phyloP scores from a whole-genome alignment of 306 rosid genomes.

The apple (Malus domestica) region DNA sequence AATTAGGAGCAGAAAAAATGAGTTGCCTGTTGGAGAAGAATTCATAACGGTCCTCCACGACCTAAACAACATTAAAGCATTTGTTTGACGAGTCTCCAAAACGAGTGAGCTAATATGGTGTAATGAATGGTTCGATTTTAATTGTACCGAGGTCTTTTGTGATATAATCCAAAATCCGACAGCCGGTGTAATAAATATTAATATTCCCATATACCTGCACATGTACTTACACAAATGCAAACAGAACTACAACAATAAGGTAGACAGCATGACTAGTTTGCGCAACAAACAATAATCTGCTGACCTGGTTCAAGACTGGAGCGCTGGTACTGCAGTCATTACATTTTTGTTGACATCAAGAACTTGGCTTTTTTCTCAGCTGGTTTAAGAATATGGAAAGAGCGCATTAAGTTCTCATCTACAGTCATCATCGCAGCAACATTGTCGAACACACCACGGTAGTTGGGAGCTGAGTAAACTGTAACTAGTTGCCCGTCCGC shows the following conservation, averaged over 20 bases:
- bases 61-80: conserved; percentile 32
- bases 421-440: conserved; percentile 94
- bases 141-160: too few relatives aligned
- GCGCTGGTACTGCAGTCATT: conserved; percentile 23
- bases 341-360: conserved; percentile 44
- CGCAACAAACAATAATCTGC: conserved; percentile 21
- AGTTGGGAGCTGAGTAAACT: conserved; percentile 77
- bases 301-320: conserved; percentile 37
- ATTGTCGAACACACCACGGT: conserved; percentile 84
- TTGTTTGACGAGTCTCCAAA: conserved; percentile 16
- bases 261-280: neutral
- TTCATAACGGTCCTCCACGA: conserved; percentile 89
- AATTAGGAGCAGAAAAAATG: conserved; percentile 47
- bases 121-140: too few relatives aligned
- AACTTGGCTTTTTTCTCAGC: conserved; percentile 64
- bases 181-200: neutral
- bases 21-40: conserved; percentile 82
- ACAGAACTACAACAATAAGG: neutral
- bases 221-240: neutral
- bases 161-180: too few relatives aligned
- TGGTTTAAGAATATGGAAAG: conserved; percentile 88
- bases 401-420: conserved; percentile 80
- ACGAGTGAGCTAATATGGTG: neutral
- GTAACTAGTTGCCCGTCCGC: conserved; percentile 83
- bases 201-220: neutral